These are phyloP conservation scores for Lactarius hatsudake DNA, from an alignment of 768 basidiomycete species.

Conservation along the genomic window DNA sequence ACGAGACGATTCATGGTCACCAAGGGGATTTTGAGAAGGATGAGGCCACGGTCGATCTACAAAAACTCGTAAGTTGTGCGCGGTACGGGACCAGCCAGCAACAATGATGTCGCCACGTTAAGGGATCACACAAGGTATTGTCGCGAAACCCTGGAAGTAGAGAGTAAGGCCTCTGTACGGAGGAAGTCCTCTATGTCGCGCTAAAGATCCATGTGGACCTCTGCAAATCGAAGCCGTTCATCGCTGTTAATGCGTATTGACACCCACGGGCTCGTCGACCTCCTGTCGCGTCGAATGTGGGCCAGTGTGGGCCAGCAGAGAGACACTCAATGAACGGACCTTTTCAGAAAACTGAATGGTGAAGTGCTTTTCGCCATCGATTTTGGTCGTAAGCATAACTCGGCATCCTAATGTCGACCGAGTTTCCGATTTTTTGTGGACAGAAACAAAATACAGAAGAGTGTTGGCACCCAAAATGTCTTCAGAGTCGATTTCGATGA, in stretches of 20 bases:
- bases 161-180: slow-evolving; percentile 87
- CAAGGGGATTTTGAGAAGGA: slow-evolving; percentile 62
- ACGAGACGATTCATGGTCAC: slow-evolving; percentile 65
- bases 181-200: slow-evolving; percentile 87
- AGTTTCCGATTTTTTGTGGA: too few species aligned
- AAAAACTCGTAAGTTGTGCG: slow-evolving; percentile 65
- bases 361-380: too few species aligned
- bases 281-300: slow-evolving; percentile 52
- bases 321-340: slow-evolving; percentile 34
- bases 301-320: background rate
- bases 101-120: slow-evolving; percentile 98
- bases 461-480: too few species aligned
- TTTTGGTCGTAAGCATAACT: too few species aligned
- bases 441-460: too few species aligned
- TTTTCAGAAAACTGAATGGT: slow-evolving; percentile 73
- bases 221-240: slow-evolving; percentile 39
- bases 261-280: slow-evolving; percentile 89
- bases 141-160: slow-evolving; percentile 58
- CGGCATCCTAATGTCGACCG: too few species aligned
- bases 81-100: slow-evolving; percentile 49
- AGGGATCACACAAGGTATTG: slow-evolving; percentile 90
- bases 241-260: background rate
- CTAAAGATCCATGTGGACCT: slow-evolving; percentile 86
- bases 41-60: too few species aligned
- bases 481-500: too few species aligned